Evolutionary conservation across 2,329 filamentous ascomycete species (phyloP), one percentile per base, ranked within the genome.

Genomic region (Acarospora socialis): DNA sequence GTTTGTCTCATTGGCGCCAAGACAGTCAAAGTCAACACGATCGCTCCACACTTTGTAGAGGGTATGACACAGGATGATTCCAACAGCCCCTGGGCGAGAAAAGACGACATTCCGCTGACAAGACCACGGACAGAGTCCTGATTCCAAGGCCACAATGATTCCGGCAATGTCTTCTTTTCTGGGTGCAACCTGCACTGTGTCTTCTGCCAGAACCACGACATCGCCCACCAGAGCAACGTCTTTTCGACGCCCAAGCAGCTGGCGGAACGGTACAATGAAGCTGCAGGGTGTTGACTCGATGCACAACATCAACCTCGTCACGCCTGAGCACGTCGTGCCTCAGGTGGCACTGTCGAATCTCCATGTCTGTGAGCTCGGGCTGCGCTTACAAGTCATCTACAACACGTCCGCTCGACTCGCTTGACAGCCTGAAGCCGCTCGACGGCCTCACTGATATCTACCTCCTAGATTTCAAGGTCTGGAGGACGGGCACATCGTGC

Each of bases 271-370:
- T 86, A 78, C 54, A n/a, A 46, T 90, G 35, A 90, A 90, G 56
- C 59, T 92, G 25, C 81, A 90, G 50, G 65, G 81, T 17, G 67
- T 81, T 2, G 82, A 81, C n/a, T 59, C 66, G 6, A 78, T 82
- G n/a, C 81, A 92, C 59, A 90, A 90, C 51, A 86, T 92, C 63
- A 90, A 92, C 51, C 70, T 87, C 14, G 70, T 92, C 36, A 92
- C 81, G 0, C 81, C 82, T 0, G 82, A 92, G 50, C 83, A 92
- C 51, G 79, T 92, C 12, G 81, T 84, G 3, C 81, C 82, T 0
- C 82, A 90, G 50, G 79, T 90, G 7, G 80, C 71, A 1, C 59
- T 90, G 19, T 77, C 75, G 9, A 81, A 90, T 43, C 60, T 92
- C 15, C 67, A 78, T 39, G 81, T 81, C 0, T 66, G 69, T 27